Percentiles rank a stretch among this genome's conserved stretches.
Conservation (phyloP, 2,329 filamentous ascomycete genomes). For the Talaromyces verruculosus region DNA sequence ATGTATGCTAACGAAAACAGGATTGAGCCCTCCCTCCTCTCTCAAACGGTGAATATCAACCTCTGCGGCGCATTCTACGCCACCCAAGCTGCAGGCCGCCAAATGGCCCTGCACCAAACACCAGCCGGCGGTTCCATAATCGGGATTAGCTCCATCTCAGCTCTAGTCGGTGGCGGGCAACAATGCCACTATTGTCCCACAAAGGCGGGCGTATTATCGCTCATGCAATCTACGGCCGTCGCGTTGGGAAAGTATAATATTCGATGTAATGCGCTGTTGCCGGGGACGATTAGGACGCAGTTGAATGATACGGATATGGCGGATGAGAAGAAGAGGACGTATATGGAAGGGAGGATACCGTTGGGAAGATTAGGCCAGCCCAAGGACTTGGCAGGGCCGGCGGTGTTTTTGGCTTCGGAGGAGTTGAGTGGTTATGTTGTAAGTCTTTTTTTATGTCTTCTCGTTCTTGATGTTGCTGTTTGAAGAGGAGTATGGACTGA, state of each 20-base stretch:
- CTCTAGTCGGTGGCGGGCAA: slow-evolving; percentile 63
- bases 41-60: slow-evolving; percentile 73
- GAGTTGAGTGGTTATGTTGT: slow-evolving; percentile 74
- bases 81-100: slow-evolving; percentile 77
- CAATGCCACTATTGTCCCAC: slow-evolving; percentile 88
- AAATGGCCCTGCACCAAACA: slow-evolving; percentile 73
- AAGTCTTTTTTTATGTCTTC: slow-evolving; percentile 27
- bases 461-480: slow-evolving; percentile 5
- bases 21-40: slow-evolving; percentile 68
- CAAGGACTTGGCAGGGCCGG: slow-evolving; percentile 76
- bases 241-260: slow-evolving; percentile 75
- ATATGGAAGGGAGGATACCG: slow-evolving; percentile 81
- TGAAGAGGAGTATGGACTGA: neutral
- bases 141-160: slow-evolving; percentile 43
- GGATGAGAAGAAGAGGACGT: slow-evolving; percentile 68
- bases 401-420: slow-evolving; percentile 79
- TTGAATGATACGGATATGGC: slow-evolving; percentile 78
- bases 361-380: slow-evolving; percentile 71
- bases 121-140: slow-evolving; percentile 74
- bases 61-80: slow-evolving; percentile 86
- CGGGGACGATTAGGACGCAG: slow-evolving; percentile 80
- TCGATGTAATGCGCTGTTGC: slow-evolving; percentile 78
- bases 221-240: slow-evolving; percentile 82
- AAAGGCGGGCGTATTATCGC: slow-evolving; percentile 74
- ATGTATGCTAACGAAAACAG: slow-evolving; percentile 37